phyloP scores from a whole-genome alignment of 1,139 yeast genomes.

The Pichia sp. region DNA sequence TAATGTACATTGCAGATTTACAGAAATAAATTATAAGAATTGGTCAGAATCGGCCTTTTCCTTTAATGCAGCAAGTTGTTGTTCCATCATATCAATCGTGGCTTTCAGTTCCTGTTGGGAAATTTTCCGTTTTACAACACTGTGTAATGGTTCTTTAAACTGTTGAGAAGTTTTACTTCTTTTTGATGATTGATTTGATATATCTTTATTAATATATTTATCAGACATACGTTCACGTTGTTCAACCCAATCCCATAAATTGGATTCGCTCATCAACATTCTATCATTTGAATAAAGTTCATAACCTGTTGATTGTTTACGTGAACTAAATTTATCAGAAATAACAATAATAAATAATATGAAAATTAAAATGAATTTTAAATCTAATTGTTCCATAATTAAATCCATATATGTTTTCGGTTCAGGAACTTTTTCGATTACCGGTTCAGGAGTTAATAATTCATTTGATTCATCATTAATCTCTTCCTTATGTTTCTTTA shows the following conservation, averaged over 20 bases:
- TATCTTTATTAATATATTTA: not conserved
- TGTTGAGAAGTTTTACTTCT: too few relatives aligned
- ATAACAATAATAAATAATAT: constrained; percentile 18
- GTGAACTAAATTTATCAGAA: constrained; percentile 18
- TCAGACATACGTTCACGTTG: constrained; percentile 33
- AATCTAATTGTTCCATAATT: constrained; percentile 20
- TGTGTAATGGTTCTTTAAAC: constrained; percentile 1
- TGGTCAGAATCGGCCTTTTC: constrained; percentile 7
- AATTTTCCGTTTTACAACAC: constrained; percentile 9
- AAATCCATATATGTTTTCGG: constrained; percentile 15
- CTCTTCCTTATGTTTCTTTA: constrained; percentile 10
- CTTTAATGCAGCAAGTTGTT: constrained; percentile 21
- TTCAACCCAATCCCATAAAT: constrained; percentile 79
- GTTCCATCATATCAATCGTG: constrained; percentile 24
- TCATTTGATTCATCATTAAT: constrained; percentile 20
- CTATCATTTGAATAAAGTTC: constrained; percentile 30
- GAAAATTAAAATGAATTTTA: constrained; percentile 20
- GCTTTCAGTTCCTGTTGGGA: constrained; percentile 23
- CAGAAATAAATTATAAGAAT: not conserved
- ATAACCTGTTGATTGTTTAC: constrained; percentile 17
- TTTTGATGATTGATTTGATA: not conserved
- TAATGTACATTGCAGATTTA: not conserved
- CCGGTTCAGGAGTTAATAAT: too few relatives aligned
- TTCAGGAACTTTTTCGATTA: not conserved
- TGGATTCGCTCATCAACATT: constrained; percentile 49